These are phyloP conservation scores for Suhomyces sp. DNA, from an alignment of 805 yeast species.

Conservation along the genomic window DNA sequence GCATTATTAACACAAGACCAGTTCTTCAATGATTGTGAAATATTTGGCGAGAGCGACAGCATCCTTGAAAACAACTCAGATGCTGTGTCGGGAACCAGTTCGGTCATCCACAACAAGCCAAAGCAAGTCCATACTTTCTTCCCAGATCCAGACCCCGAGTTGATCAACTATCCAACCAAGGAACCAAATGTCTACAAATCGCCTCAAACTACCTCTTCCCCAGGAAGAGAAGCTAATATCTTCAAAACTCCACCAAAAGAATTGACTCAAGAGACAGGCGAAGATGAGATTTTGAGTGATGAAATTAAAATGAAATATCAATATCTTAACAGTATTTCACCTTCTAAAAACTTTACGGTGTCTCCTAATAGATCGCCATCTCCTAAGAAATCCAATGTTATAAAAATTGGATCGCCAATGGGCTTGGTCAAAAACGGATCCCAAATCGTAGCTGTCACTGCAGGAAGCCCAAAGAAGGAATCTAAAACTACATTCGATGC, in stretches of 20 bases:
- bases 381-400: constrained; percentile 9
- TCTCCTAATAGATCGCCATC: constrained; percentile 10
- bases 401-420: constrained; percentile 40
- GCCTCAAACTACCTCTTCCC: not conserved
- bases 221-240: constrained; percentile 9
- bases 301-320: constrained; percentile 11
- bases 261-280: not conserved
- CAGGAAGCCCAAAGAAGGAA: constrained; percentile 1
- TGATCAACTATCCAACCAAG: constrained; percentile 17
- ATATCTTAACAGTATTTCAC: constrained; percentile 13
- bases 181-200: constrained; percentile 1
- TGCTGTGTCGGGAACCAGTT: constrained; percentile 5
- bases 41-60: constrained; percentile 11
- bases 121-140: constrained; percentile 9
- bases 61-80: not conserved
- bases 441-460: constrained; percentile 22
- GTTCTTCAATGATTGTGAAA: constrained; percentile 23
- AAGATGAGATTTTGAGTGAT: constrained; percentile 10
- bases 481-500: not conserved
- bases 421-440: constrained; percentile 29
- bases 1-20: constrained; percentile 30
- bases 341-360: constrained; percentile 5
- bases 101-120: constrained; percentile 11
- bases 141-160: constrained; percentile 36
- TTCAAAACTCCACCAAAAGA: constrained; percentile 29